Percentiles rank a stretch among this genome's conserved stretches.
Evolutionary conservation across 805 yeast species (phyloP).

Genomic region (Candida stauntonica): DNA sequence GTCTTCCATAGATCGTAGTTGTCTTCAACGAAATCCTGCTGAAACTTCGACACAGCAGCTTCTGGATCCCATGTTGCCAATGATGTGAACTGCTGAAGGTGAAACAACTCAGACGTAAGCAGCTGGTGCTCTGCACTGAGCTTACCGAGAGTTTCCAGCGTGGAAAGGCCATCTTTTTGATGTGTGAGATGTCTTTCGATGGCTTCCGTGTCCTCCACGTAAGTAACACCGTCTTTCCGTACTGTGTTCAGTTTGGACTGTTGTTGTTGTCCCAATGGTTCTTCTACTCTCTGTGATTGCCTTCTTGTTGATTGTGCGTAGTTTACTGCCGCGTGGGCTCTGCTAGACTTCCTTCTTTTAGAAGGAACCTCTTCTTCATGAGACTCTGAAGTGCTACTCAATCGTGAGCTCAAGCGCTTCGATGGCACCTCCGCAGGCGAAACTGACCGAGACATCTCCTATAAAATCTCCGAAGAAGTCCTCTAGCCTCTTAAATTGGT

Average conservation of each 20-base stretch:
- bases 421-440: constrained; percentile 2
- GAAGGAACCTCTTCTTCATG: constrained; percentile 9
- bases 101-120: constrained; percentile 57
- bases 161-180: constrained; percentile 2
- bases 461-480: no score
- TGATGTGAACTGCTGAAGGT: constrained; percentile 56
- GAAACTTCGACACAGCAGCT: constrained; percentile 33
- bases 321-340: constrained; percentile 12
- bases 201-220: constrained; percentile 9
- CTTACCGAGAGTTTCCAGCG: constrained; percentile 11
- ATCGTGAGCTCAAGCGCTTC: constrained; percentile 8
- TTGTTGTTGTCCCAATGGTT: neutral
- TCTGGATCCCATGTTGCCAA: constrained; percentile 59
- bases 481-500: no score
- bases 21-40: constrained; percentile 29
- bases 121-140: constrained; percentile 34
- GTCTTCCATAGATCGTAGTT: constrained; percentile 28
- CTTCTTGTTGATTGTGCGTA: constrained; percentile 6
- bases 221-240: constrained; percentile 9
- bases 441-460: constrained; percentile 3
- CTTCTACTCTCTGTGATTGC: neutral
- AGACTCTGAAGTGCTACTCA: neutral
- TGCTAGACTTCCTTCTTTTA: constrained; percentile 18
- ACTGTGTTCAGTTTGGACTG: constrained; percentile 2
- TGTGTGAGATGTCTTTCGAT: constrained; percentile 3